Conservation (phyloP, 1,284 basidiomycete genomes). For the Malassezia pachydermatis region DNA sequence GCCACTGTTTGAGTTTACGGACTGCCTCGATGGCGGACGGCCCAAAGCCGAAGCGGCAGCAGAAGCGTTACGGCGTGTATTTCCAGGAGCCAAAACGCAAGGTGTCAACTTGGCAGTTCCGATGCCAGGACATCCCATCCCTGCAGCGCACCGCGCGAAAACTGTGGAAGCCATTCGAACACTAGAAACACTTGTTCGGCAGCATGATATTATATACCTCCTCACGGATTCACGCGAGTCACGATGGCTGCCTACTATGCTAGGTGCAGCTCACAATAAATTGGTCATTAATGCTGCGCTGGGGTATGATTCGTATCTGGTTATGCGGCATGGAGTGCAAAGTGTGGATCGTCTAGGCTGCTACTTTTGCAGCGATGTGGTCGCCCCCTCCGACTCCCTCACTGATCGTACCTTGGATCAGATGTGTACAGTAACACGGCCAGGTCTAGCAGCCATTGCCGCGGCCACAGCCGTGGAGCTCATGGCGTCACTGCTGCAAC, state of each 20-base stretch:
- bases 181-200: constrained; percentile 67
- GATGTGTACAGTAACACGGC: constrained; percentile 98
- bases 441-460: constrained; percentile 84
- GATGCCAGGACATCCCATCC: constrained; percentile 93
- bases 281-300: constrained; percentile 89
- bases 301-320: constrained; percentile 90
- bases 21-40: constrained; percentile 84
- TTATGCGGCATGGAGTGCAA: constrained; percentile 78
- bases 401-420: constrained; percentile 91
- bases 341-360: constrained; percentile 56
- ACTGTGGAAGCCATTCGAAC: constrained; percentile 60
- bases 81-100: constrained; percentile 76
- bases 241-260: constrained; percentile 83
- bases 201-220: constrained; percentile 80
- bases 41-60: constrained; percentile 88
- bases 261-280: constrained; percentile 73
- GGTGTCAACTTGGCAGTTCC: constrained; percentile 71
- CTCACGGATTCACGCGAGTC: constrained; percentile 97
- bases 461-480: constrained; percentile 84
- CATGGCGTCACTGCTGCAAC: constrained; percentile 76
- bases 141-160: constrained; percentile 52
- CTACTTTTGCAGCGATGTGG: constrained; percentile 97
- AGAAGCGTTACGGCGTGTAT: constrained; percentile 72
- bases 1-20: constrained; percentile 86
- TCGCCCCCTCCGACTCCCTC: constrained; percentile 84